Conservation (phyloP, 1,284 basidiomycete species). For the Trichosporon asahii region DNA sequence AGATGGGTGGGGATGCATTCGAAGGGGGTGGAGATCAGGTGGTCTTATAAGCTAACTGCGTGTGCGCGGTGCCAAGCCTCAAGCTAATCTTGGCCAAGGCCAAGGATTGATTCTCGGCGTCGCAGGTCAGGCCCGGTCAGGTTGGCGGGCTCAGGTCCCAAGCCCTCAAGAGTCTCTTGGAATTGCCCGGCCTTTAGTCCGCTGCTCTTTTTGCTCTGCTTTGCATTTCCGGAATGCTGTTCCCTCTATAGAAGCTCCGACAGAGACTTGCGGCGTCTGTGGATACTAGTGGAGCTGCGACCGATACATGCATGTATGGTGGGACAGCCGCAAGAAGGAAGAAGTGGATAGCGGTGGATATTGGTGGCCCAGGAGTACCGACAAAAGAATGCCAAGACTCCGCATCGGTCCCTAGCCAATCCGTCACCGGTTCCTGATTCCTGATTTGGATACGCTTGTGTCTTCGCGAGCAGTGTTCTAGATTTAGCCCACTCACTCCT, state of each 20-base stretch:
- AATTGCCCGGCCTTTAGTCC: too few species aligned
- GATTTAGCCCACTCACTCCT: neutral
- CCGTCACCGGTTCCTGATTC: conserved; percentile 2
- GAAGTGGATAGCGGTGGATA: neutral
- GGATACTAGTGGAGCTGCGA: neutral
- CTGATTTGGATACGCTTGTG: neutral
- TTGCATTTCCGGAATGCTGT: neutral
- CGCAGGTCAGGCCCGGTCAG: neutral
- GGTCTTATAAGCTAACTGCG: conserved; percentile 3
- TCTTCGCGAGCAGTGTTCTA: neutral
- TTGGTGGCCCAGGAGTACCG: neutral
- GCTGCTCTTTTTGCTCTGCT: neutral
- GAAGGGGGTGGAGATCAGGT: neutral
- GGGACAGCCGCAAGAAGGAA: neutral
- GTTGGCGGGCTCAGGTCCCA: neutral
- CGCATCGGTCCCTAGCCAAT: neutral
- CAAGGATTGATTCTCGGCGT: conserved; percentile 7
- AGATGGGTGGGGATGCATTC: neutral
- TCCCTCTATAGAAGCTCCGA: neutral
- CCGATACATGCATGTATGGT: neutral
- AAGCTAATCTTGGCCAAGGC: conserved; percentile 11
- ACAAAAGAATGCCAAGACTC: conserved; percentile 8
- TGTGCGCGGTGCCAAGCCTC: conserved; percentile 10
- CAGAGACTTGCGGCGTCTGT: neutral
- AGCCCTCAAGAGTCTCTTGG: too few species aligned